Evolutionary conservation across 345 rosid genomes (phyloP).

Genomic region (Gossypium sturtianum): DNA sequence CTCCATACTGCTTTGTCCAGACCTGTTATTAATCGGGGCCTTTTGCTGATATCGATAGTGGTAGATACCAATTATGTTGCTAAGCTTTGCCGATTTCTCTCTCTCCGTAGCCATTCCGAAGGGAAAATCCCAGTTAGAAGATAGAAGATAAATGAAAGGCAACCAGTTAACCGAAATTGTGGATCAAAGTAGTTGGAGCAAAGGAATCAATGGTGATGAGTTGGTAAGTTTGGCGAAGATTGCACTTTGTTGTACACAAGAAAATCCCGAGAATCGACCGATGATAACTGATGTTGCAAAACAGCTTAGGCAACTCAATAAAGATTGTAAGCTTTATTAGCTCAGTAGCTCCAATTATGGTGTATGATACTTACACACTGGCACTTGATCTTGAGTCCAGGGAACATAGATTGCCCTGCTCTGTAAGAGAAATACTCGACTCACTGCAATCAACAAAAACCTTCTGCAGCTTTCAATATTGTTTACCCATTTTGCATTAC

Average conservation of each 20-base stretch:
- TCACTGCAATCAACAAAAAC: background rate
- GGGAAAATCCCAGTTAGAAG: background rate
- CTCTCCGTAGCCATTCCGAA: background rate
- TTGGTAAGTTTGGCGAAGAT: background rate
- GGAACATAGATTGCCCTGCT: background rate
- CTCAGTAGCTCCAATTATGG: background rate
- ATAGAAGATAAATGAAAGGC: background rate
- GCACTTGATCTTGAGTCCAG: background rate
- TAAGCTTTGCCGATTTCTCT: background rate
- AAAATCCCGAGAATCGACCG: background rate
- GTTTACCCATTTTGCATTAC: background rate
- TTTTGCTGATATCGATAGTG: background rate
- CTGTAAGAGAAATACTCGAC: background rate
- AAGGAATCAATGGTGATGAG: constrained; percentile 6
- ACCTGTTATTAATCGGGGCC: background rate
- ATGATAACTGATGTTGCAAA: constrained; percentile 7
- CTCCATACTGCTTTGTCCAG: constrained; percentile 8
- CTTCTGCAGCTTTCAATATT: background rate
- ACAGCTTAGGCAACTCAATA: background rate
- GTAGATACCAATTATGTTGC: background rate
- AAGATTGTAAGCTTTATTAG: background rate
- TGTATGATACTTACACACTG: background rate
- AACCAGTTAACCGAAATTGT: background rate
- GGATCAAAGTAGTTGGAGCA: background rate
- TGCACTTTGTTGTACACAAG: background rate